phyloP scores from a whole-genome alignment of 2,329 filamentous ascomycete species.

The Trichoderma arundinaceum region DNA sequence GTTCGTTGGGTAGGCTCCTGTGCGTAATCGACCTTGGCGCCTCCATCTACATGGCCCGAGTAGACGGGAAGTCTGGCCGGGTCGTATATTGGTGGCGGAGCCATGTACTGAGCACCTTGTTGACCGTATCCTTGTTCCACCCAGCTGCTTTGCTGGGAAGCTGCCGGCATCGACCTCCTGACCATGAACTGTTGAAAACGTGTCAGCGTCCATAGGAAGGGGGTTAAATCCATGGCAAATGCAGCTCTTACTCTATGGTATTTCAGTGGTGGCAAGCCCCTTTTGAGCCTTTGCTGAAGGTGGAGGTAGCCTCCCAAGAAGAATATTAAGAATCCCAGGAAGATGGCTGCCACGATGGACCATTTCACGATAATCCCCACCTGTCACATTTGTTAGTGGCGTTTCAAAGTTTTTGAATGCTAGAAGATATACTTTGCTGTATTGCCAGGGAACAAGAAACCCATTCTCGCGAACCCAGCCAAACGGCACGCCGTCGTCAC shows the following conservation, averaged over 20 bases:
- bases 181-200: constrained; percentile 55
- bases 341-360: constrained; percentile 67
- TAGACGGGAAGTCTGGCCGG: constrained; percentile 63
- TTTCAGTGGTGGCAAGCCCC: constrained; percentile 66
- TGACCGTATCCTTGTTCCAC: constrained; percentile 38
- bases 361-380: constrained; percentile 67
- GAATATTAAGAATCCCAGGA: constrained; percentile 64
- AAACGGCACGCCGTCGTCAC: constrained; percentile 12
- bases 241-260: constrained; percentile 70
- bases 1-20: constrained; percentile 41
- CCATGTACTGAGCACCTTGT: constrained; percentile 52
- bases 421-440: constrained; percentile 38
- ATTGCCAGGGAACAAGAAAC: constrained; percentile 40
- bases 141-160: constrained; percentile 4
- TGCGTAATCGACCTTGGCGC: constrained; percentile 59
- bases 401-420: neutral
- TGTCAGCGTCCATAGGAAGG: neutral
- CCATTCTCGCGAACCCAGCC: constrained; percentile 23
- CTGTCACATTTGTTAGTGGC: too few species aligned
- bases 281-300: constrained; percentile 68
- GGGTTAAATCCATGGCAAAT: too few species aligned
- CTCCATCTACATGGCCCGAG: constrained; percentile 53
- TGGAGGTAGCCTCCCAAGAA: constrained; percentile 73
- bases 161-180: constrained; percentile 44
- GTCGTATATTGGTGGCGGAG: constrained; percentile 64